These are phyloP conservation scores for Colletotrichum sp. DNA, from an alignment of 2,329 filamentous ascomycete species.

Conservation along the genomic window DNA sequence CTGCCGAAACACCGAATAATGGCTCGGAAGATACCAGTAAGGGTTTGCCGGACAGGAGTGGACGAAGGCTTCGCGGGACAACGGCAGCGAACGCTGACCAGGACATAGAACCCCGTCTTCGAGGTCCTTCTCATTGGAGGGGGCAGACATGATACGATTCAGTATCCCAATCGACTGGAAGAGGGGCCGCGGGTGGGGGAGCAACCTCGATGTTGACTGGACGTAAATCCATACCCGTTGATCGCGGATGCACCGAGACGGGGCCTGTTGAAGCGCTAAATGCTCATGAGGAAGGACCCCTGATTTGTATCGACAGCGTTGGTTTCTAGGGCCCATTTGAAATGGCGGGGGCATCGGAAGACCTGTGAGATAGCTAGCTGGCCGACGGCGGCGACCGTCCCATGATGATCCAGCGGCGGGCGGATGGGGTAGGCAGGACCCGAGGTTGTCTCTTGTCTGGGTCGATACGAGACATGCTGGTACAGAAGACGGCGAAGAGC, in stretches of 20 bases:
- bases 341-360: background rate
- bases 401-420: background rate
- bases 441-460: background rate
- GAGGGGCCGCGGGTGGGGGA: conserved; percentile 5
- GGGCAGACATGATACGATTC: conserved; percentile 14
- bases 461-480: conserved; percentile 6
- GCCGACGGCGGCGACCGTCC: background rate
- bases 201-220: background rate
- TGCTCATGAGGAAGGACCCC: conserved; percentile 16
- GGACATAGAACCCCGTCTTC: background rate
- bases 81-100: background rate
- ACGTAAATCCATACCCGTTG: background rate
- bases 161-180: conserved; percentile 17
- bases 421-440: background rate
- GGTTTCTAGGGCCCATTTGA: background rate
- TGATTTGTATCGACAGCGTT: conserved; percentile 12
- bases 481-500: background rate
- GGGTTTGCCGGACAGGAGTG: background rate
- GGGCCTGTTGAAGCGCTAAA: conserved; percentile 18
- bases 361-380: conserved; percentile 4
- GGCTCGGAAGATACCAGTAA: background rate
- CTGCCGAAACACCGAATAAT: background rate
- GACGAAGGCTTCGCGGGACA: background rate
- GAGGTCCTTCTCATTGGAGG: background rate
- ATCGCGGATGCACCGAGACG: conserved; percentile 22